A percentile compares a stretch with the other conserved stretches of the same genome.
phyloP scores from a whole-genome alignment of 2,329 filamentous ascomycete species.

The Thelonectria olida region DNA sequence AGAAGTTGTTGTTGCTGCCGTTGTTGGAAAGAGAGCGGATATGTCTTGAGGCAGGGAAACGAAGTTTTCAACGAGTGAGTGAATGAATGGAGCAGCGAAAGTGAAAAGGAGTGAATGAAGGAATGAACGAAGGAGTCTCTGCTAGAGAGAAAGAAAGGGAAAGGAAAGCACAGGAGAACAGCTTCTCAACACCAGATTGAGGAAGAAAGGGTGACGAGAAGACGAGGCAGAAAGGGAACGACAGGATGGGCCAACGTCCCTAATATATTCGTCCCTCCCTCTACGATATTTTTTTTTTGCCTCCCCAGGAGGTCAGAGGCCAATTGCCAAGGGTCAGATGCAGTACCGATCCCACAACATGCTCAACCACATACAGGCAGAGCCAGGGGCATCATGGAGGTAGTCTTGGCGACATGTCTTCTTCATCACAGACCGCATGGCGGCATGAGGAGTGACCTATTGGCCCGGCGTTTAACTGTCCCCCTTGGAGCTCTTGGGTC shows the following conservation, averaged over 20 bases:
- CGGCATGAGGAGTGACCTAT: not conserved
- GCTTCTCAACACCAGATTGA: slow-evolving; percentile 30
- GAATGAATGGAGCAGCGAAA: slow-evolving; percentile 4
- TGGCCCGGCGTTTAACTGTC: slow-evolving; percentile 18
- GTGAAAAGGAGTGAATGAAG: slow-evolving; percentile 17
- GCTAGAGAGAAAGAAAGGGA: slow-evolving; percentile 19
- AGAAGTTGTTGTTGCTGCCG: slow-evolving; percentile 17
- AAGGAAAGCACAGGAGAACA: slow-evolving; percentile 22
- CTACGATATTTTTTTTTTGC: not conserved
- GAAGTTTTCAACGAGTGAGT: slow-evolving; percentile 18
- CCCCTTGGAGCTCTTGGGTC: too few species aligned
- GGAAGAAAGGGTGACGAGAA: slow-evolving; percentile 27
- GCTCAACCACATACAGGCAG: not conserved
- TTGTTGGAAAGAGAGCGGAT: slow-evolving; percentile 10
- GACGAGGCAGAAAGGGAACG: slow-evolving; percentile 9
- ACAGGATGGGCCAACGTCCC: slow-evolving; percentile 10
- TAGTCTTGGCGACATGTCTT: slow-evolving; percentile 1
- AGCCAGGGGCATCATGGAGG: not conserved
- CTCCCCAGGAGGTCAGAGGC: slow-evolving; percentile 10
- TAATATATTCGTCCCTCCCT: slow-evolving; percentile 28
- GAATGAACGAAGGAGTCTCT: slow-evolving; percentile 24
- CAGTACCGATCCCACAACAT: slow-evolving; percentile 12
- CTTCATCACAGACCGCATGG: not conserved
- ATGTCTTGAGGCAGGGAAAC: slow-evolving; percentile 30
- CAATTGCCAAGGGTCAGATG: not conserved